Conservation (phyloP, 2,329 filamentous ascomycete species). For the Byssochlamys sp. region DNA sequence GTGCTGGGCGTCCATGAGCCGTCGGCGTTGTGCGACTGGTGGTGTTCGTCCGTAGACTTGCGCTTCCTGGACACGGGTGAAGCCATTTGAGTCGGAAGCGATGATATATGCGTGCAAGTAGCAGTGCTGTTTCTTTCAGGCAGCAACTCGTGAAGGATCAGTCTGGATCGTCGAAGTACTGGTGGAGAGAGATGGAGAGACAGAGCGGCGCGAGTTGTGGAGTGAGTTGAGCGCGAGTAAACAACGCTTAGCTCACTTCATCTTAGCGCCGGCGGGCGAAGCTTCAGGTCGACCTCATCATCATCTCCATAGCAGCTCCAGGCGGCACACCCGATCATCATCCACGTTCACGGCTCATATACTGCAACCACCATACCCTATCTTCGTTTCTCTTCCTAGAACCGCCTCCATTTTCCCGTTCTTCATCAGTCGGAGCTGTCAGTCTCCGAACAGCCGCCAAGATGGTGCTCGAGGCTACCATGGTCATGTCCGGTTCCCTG, state of each 20-base stretch:
- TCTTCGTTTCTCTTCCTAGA: not conserved
- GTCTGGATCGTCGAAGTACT: not conserved
- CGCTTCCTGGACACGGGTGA: conserved; percentile 25
- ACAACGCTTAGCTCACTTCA: conserved; percentile 1
- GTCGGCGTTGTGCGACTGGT: conserved; percentile 39
- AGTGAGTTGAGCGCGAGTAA: not conserved
- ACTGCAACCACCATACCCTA: not conserved
- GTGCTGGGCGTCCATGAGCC: conserved; percentile 33
- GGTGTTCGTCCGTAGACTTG: conserved; percentile 28
- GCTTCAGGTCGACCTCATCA: not conserved
- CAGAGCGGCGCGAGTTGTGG: not conserved
- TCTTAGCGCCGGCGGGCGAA: not conserved
- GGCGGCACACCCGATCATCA: not conserved
- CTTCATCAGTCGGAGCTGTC: conserved; percentile 3
- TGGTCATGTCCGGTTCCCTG: conserved; percentile 60
- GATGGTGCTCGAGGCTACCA: conserved; percentile 98
- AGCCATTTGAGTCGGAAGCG: conserved; percentile 23
- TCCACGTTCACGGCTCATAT: not conserved
- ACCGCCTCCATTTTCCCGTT: conserved; percentile 2
- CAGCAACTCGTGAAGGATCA: not conserved
- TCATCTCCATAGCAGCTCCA: not conserved
- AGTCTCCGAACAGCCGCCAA: conserved; percentile 40
- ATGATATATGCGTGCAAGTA: not conserved
- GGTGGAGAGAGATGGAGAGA: not conserved
- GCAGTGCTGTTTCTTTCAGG: not conserved